phyloP scores from a whole-genome alignment of 176 grass and related monocot species.

The Oryza glaberrima region DNA sequence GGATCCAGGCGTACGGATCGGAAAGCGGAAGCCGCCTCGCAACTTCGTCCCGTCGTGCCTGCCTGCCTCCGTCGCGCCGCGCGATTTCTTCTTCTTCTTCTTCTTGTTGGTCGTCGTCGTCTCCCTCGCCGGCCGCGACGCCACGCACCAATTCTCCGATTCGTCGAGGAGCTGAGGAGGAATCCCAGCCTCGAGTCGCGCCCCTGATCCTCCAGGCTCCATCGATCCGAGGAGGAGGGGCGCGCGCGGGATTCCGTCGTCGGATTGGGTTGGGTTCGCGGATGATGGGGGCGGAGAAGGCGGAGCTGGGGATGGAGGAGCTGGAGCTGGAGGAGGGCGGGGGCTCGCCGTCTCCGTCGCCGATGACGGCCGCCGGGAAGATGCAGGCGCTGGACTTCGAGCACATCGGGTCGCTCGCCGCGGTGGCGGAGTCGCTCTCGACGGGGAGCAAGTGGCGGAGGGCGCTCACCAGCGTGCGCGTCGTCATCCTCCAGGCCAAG shows the following conservation, averaged over 20 bases:
- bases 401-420: conserved; percentile 87
- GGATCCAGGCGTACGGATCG: conserved; percentile 36
- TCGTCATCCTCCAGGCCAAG: conserved; percentile 89
- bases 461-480: conserved; percentile 70
- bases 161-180: not conserved
- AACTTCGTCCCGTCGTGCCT: conserved; percentile 18
- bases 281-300: conserved; percentile 81
- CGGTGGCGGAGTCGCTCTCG: conserved; percentile 68
- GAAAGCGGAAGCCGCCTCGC: conserved; percentile 31
- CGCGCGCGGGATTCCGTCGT: too few relatives aligned
- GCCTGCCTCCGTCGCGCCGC: not conserved
- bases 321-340: conserved; percentile 32
- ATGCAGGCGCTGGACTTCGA: conserved; percentile 85
- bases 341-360: conserved; percentile 30
- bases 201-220: too few relatives aligned
- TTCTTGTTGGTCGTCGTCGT: not conserved
- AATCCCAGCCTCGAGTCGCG: not conserved
- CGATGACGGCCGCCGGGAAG: conserved; percentile 47
- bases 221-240: not conserved
- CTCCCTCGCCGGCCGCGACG: not conserved
- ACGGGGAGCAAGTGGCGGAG: conserved; percentile 61
- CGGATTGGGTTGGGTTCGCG: not conserved
- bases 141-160: not conserved
- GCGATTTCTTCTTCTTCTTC: not conserved
- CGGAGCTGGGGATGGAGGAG: conserved; percentile 53